Conservation (phyloP, 1,284 basidiomycete genomes). For the Moesziomyces sp. region DNA sequence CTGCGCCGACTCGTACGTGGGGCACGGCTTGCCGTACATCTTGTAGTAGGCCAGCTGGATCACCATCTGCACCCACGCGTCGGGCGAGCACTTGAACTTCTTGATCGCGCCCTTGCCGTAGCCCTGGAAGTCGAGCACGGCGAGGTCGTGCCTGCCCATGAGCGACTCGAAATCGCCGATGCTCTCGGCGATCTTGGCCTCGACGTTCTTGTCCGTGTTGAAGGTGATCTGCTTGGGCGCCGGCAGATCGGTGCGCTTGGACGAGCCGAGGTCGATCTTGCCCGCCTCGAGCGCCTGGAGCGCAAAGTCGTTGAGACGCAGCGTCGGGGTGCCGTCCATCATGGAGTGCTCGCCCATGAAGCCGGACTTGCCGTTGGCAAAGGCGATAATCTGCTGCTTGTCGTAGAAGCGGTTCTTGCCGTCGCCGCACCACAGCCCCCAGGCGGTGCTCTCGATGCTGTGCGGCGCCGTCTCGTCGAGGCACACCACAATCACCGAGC, state of each 20-base stretch:
- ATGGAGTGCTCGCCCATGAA: constrained; percentile 95
- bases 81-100: constrained; percentile 86
- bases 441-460: constrained; percentile 77
- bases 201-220: constrained; percentile 74
- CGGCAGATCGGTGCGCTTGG: constrained; percentile 72
- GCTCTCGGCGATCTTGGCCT: constrained; percentile 72
- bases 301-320: constrained; percentile 94
- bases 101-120: constrained; percentile 94
- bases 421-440: constrained; percentile 90
- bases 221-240: constrained; percentile 79
- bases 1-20: constrained; percentile 92
- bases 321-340: constrained; percentile 95
- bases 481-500: constrained; percentile 85
- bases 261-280: constrained; percentile 76
- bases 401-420: constrained; percentile 95
- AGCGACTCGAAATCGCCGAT: constrained; percentile 80
- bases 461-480: constrained; percentile 84
- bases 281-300: constrained; percentile 81
- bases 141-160: constrained; percentile 82
- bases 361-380: constrained; percentile 88
- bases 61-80: constrained; percentile 91
- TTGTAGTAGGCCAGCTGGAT: constrained; percentile 94
- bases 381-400: constrained; percentile 82
- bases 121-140: constrained; percentile 85
- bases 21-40: constrained; percentile 80